Base-by-base conservation (phyloP, 768 basidiomycete genomes). In the Coprinopsis marcescibilis region DNA sequence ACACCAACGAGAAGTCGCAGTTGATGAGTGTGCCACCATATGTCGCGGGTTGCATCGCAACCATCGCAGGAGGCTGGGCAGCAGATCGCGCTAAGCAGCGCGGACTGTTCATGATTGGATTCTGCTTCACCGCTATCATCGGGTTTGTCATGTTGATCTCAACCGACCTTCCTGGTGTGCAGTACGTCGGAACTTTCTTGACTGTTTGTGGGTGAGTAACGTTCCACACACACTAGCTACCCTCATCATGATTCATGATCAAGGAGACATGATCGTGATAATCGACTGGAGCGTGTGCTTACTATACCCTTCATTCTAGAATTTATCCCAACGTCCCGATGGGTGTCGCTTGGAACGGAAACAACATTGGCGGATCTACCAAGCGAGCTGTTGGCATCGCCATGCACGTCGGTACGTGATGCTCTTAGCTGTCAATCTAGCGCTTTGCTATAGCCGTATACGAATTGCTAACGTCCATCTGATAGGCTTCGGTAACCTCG, bases 301-400 rank as follows among this genome's bases (percentile, higher is more conserved):
- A 45, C 48, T 19, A 27, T 27, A n/a, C n/a, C 29, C 21, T 14
- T 19, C n/a, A 19, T 24, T 14, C 34, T 45, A 65, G 63, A 2
- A 62, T 65, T 23, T 65, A 63, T 39, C 63, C 63, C 34, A 63
- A 63, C 27, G 60, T 63, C n/a, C 56, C 63, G 10, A 57, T 58
- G 58, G 60, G 59, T 46, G 62, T 65, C n/a, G 60, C 63, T 2
- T 65, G 63, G 63, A 65, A 63, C 33, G 60, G 63, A 33, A 65
- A 65, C 52, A 63, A 63, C 52, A 63, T 65, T 27, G 63, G 63
- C 15, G 63, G 63, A 14, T 51, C 60, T 8, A 65, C 63, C n/a
- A 65, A 65, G 45, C 60, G 63, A 8, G 63, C 63, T 48, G 63
- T 65, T 20, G 63, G 62, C 48, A 65, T 65, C 48, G 63, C 62